These are phyloP conservation scores for Podospora conica DNA, from an alignment of 495 filamentous ascomycete species.

Conservation along the genomic window DNA sequence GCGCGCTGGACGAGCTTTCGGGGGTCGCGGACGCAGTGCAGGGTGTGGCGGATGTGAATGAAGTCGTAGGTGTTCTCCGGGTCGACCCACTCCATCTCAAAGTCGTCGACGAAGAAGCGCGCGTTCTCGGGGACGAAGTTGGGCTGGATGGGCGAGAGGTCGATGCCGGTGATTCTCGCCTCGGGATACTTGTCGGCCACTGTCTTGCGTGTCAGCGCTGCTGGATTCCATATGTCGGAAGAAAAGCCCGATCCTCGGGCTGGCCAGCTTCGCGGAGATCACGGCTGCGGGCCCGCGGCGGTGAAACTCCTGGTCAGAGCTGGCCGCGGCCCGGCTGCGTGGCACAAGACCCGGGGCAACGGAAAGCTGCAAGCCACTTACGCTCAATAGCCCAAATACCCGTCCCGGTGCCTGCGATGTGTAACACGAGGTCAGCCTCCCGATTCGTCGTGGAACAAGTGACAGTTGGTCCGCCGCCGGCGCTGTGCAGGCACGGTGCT, in stretches of 20 bases:
- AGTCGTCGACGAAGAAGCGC: slow-evolving; percentile 57
- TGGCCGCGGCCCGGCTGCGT: neutral
- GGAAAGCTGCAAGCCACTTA: slow-evolving; percentile 25
- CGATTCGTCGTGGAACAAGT: neutral
- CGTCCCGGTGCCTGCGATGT: slow-evolving; percentile 47
- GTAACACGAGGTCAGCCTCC: slow-evolving; percentile 6
- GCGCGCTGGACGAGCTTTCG: slow-evolving; percentile 30
- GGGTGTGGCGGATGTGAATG: slow-evolving; percentile 47
- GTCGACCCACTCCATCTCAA: slow-evolving; percentile 54
- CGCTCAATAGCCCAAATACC: slow-evolving; percentile 52
- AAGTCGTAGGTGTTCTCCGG: slow-evolving; percentile 50
- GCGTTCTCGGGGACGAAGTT: slow-evolving; percentile 52
- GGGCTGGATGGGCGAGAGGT: slow-evolving; percentile 61
- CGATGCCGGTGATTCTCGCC: slow-evolving; percentile 54
- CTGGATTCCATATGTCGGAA: neutral
- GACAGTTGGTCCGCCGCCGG: neutral
- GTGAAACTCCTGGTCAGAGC: neutral
- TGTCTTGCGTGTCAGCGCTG: slow-evolving; percentile 3
- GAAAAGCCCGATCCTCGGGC: neutral
- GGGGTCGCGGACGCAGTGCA: slow-evolving; percentile 41
- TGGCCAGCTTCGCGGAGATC: neutral
- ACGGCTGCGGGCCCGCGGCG: neutral
- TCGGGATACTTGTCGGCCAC: slow-evolving; percentile 41
- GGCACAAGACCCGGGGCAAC: slow-evolving; percentile 8
- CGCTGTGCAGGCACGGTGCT: neutral